Conservation (phyloP, 2,329 filamentous ascomycete genomes). For the Raffaelea albimanens region DNA sequence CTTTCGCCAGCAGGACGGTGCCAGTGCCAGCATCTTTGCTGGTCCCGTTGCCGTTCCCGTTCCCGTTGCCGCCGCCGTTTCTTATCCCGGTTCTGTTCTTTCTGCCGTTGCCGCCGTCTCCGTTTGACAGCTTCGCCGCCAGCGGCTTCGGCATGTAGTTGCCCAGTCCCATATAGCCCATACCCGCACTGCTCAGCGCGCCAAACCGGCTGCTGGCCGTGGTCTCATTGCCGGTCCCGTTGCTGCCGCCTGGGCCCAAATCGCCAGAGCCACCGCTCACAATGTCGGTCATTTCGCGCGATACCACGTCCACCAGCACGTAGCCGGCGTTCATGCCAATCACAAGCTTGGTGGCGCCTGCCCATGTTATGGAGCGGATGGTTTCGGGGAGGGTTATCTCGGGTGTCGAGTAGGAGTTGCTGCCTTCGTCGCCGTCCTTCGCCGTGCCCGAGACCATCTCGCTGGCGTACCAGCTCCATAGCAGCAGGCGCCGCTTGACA, state of each 20-base stretch:
- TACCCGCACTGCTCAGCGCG: slow-evolving; percentile 68
- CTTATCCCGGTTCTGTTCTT: too few relatives aligned
- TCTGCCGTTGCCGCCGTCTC: too few relatives aligned
- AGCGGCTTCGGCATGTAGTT: slow-evolving; percentile 87
- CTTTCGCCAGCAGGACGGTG: slow-evolving; percentile 88
- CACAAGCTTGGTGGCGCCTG: slow-evolving; percentile 74
- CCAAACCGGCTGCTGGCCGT: slow-evolving; percentile 60
- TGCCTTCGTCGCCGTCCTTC: slow-evolving; percentile 18
- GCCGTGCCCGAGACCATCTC: slow-evolving; percentile 48
- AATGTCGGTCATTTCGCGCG: slow-evolving; percentile 66
- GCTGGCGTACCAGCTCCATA: slow-evolving; percentile 96
- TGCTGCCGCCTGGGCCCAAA: slow-evolving; percentile 50
- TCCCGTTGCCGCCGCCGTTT: too few relatives aligned
- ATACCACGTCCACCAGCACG: slow-evolving; percentile 76
- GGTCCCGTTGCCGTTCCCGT: too few relatives aligned
- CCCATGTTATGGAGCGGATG: slow-evolving; percentile 86
- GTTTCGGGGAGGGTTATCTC: slow-evolving; percentile 76
- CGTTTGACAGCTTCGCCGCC: slow-evolving; percentile 67
- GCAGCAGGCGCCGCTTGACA: slow-evolving; percentile 77
- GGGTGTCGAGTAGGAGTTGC: slow-evolving; percentile 46
- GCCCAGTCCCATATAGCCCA: slow-evolving; percentile 95
- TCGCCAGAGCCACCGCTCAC: slow-evolving; percentile 56
- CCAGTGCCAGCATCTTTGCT: too few relatives aligned
- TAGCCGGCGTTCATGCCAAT: slow-evolving; percentile 90
- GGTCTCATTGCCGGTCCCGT: slow-evolving; percentile 39